Conservation (phyloP, 2,329 filamentous ascomycete species). For the Fusarium camptoceras region DNA sequence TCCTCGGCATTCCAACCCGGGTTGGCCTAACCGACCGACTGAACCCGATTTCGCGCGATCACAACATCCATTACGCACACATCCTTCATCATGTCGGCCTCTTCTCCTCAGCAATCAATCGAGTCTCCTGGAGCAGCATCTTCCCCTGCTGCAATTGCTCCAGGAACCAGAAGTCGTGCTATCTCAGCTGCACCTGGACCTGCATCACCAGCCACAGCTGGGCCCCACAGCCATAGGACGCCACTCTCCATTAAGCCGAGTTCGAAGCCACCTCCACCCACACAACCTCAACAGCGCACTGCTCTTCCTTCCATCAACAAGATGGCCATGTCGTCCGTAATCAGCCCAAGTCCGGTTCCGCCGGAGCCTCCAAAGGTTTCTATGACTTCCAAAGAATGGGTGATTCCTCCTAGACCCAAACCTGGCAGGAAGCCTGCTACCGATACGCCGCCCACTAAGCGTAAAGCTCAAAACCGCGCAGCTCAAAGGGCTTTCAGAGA, state of each 20-base stretch:
- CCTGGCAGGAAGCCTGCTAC: constrained; percentile 94
- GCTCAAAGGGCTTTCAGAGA: constrained; percentile 93
- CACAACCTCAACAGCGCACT: constrained; percentile 49
- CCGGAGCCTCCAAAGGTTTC: constrained; percentile 62
- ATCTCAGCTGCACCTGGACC: constrained; percentile 42
- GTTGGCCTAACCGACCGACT: constrained; percentile 36
- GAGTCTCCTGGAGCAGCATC: constrained; percentile 39
- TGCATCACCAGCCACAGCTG: constrained; percentile 41
- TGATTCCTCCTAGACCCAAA: constrained; percentile 85
- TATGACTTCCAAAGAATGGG: constrained; percentile 86
- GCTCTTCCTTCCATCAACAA: constrained; percentile 55
- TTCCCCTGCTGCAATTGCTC: constrained; percentile 26
- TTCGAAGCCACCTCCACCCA: constrained; percentile 45
- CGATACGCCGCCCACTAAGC: constrained; percentile 91
- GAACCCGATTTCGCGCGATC: constrained; percentile 37
- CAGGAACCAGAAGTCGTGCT: constrained; percentile 37
- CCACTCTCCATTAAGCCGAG: constrained; percentile 50
- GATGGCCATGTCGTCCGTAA: constrained; percentile 62
- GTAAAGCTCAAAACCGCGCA: constrained; percentile 93
- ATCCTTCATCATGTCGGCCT: constrained; percentile 43
- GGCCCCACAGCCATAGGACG: constrained; percentile 43
- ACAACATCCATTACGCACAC: constrained; percentile 22
- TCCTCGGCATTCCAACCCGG: constrained; percentile 48
- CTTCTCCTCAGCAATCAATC: constrained; percentile 33
- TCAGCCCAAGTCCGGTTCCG: constrained; percentile 54